Evolutionary conservation across 305 asterid genomes (phyloP), one percentile per base, ranked within the genome.

Genomic region (Euphrasia arctica): DNA sequence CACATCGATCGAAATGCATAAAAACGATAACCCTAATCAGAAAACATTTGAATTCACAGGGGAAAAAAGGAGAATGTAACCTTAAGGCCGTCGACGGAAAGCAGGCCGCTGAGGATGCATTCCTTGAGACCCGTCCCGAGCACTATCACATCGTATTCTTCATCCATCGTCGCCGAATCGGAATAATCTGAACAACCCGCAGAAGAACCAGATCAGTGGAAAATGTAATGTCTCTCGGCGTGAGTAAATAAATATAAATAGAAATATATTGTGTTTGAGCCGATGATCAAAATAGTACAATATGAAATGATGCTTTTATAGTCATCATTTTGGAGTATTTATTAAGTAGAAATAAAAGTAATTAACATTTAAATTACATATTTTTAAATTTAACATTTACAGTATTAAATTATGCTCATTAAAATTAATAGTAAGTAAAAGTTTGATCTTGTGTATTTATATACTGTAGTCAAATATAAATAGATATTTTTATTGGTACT

Each of bases 51-150:
- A 51, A 60, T 42, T 22, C 48, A 34, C 68, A 45, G 15, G 57
- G 48, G 18, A 66, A 66, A 18, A 49, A 63, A 48, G 10, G 4
- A 5, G 0, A 28, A 43, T 58, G 15, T 27, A 65, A 91, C 98
- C 94, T 91, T 91, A 27, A 89, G 95, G 66, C 98, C 96, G 69
- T 89, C 96, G 64, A 91, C 98, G 48, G 98, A 91, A 62, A 91
- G 95, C 66, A 91, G 97, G 69, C 97, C 98, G 76, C 97, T 91
- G 82, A 91, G 98, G 80, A 91, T 90, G 82, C 97, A 90, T 81
- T 90, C 97, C 76, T 88, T 90, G 70, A 90, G 95, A 62, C 98
- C 98, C 10, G 97, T 91, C 5, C 98, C 98, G 12, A 89, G 81
- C 68, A 91, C 98, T 54, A 91, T 87, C 82, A 91, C 98, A 71